Percentiles rank a stretch among this genome's conserved stretches.
Evolutionary conservation across 495 filamentous ascomycete species (phyloP).

Genomic region (Cudoniella acicularis): DNA sequence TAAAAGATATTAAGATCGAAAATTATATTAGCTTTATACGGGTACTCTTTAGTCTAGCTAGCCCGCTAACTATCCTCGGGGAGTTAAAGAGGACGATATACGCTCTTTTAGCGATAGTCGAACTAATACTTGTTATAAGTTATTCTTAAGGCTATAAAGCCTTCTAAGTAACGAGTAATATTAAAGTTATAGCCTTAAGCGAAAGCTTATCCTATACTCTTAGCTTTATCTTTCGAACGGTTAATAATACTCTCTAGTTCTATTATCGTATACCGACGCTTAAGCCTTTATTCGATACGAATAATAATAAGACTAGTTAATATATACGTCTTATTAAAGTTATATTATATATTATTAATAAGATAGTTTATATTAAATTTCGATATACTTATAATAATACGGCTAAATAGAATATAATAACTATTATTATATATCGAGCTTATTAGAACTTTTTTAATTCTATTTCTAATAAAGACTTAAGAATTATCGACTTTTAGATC

Average conservation of each 20-base stretch:
- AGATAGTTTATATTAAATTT: background rate
- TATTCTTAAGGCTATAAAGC: background rate
- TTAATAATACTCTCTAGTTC: background rate
- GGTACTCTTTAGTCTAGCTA: background rate
- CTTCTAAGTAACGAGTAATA: background rate
- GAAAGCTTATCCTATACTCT: background rate
- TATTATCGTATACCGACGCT: background rate
- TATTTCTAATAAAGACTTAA: slow-evolving; percentile 5
- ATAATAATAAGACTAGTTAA: background rate
- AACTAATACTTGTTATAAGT: background rate
- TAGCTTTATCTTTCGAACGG: background rate
- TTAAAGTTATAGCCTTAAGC: background rate
- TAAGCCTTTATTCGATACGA: background rate
- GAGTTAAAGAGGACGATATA: background rate
- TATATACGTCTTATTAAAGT: background rate
- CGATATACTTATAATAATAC: slow-evolving; percentile 2
- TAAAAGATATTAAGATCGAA: background rate
- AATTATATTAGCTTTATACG: background rate
- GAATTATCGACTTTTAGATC: slow-evolving; percentile 7
- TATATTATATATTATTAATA: background rate
- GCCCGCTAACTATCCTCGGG: background rate
- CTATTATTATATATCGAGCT: background rate
- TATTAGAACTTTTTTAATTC: slow-evolving; percentile 1
- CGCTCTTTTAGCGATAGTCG: background rate
- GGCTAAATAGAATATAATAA: slow-evolving; percentile 5